Percentiles rank a stretch among this genome's conserved stretches.
phyloP scores from a whole-genome alignment of 2,329 filamentous ascomycete species.

The Biscogniauxia mediterranea region DNA sequence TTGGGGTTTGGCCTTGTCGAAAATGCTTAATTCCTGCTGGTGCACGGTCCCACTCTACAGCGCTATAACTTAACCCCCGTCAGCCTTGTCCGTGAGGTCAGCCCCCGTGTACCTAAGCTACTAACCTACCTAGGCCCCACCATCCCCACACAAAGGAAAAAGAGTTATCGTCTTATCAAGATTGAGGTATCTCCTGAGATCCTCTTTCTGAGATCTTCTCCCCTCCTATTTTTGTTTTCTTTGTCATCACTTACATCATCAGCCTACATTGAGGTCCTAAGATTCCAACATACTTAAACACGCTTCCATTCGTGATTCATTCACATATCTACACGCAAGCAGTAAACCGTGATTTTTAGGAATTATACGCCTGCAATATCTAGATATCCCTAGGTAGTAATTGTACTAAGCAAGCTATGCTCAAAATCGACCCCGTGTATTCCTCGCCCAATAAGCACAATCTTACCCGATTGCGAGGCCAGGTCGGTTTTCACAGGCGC shows the following conservation, averaged over 20 bases:
- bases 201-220: neutral
- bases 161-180: neutral
- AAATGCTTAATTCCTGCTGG: neutral
- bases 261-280: too few relatives aligned
- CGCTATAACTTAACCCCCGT: neutral
- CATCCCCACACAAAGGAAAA: too few relatives aligned
- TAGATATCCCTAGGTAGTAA: neutral
- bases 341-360: too few relatives aligned
- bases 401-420: constrained; percentile 34
- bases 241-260: too few relatives aligned
- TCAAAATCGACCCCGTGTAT: constrained; percentile 52
- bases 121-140: neutral
- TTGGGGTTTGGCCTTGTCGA: neutral
- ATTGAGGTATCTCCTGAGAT: neutral
- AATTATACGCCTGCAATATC: too few relatives aligned
- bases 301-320: too few relatives aligned
- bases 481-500: constrained; percentile 19
- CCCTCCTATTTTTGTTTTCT: neutral
- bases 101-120: neutral
- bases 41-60: neutral
- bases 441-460: constrained; percentile 62
- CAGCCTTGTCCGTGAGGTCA: neutral
- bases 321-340: too few relatives aligned
- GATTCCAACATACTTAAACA: too few relatives aligned
- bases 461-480: constrained; percentile 46